phyloP scores from a whole-genome alignment of 2,329 filamentous ascomycete genomes.

The Xylariaceae sp. region DNA sequence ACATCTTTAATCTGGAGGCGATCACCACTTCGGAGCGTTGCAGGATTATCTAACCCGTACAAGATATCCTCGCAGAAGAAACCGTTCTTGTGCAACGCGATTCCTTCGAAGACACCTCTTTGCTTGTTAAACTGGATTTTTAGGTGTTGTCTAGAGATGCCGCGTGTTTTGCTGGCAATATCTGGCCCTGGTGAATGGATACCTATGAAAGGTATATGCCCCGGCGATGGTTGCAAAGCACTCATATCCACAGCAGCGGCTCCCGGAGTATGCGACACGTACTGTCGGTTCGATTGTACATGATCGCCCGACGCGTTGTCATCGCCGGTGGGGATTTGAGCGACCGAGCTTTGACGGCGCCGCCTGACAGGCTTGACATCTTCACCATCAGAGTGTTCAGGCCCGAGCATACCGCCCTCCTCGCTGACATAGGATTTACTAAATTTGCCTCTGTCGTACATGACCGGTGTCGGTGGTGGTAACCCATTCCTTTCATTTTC shows the following conservation, averaged over 20 bases:
- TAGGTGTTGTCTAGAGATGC: conserved; percentile 68
- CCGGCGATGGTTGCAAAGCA: conserved; percentile 54
- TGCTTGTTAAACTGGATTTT: conserved; percentile 65
- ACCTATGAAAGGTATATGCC: conserved; percentile 60
- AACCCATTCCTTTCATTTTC: conserved; percentile 46
- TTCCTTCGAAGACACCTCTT: conserved; percentile 59
- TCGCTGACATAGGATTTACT: conserved; percentile 64
- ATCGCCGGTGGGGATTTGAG: conserved; percentile 40
- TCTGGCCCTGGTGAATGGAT: conserved; percentile 65
- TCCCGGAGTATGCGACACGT: conserved; percentile 55
- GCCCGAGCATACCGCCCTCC: conserved; percentile 62
- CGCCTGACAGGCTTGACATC: conserved; percentile 41
- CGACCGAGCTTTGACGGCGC: conserved; percentile 40
- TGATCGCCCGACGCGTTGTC: conserved; percentile 38
- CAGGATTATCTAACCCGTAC: conserved; percentile 45
- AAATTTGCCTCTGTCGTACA: conserved; percentile 49
- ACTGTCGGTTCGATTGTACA: conserved; percentile 53
- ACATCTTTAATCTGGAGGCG: conserved; percentile 69
- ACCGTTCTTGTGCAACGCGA: conserved; percentile 58
- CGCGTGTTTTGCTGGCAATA: conserved; percentile 59
- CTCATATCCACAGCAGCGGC: conserved; percentile 56
- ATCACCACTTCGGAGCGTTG: conserved; percentile 58
- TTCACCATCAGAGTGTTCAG: conserved; percentile 52
- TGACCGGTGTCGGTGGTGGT: conserved; percentile 47
- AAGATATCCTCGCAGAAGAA: conserved; percentile 61